Base-by-base conservation (phyloP, 225 moss, liverwort and hornwort genomes). In the Polytrichum formosum region DNA sequence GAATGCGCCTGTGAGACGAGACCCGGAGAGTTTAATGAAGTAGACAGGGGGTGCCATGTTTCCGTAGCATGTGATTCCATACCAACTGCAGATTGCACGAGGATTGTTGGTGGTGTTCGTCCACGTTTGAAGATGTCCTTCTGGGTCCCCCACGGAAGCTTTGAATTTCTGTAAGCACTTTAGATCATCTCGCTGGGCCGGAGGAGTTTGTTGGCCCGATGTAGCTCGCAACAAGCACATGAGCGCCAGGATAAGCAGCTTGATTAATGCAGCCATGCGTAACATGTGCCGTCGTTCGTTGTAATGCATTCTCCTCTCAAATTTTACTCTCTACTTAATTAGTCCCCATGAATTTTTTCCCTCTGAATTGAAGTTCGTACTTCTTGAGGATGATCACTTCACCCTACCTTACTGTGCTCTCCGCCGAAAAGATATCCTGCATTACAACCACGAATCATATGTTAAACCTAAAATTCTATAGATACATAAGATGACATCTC, bases 81-180 rank as follows among this genome's bases (percentile, higher is more conserved):
- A 56, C 78, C 93, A 93, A 3, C 21, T 26, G 79, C 96, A 96
- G 71, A 96, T 70, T 13, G 81, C 22, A 66, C 78, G 77, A 35
- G 74, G 55, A 61, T 26, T 76, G 67, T 26, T 67, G 68, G 73
- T 76, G 1, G 56, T 28, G 73, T 88, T 80, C 13, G 65, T 74
- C 96, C 96, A 93, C 37, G 61, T 60, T 28, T 35, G 31, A 18
- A 96, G 87, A 55, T 79, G 78, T 0, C 82, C 82, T 31, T 71
- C 65, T 1, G 91, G 90, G 64, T 96, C 96, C 6, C 68, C 75
- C 53, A 96, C 93, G 0, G 96, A 96, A 4, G 77, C 71, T 70
- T 91, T 91, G 66, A 96, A 90, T 69, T 92, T 87, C 46, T 76
- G 74, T 63, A 96, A 78, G 77, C 96, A 96, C 6, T 76, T 18